Evolutionary conservation across 129 eudicot genomes (phyloP).

Genomic region (Ambrosia artemisiifolia): DNA sequence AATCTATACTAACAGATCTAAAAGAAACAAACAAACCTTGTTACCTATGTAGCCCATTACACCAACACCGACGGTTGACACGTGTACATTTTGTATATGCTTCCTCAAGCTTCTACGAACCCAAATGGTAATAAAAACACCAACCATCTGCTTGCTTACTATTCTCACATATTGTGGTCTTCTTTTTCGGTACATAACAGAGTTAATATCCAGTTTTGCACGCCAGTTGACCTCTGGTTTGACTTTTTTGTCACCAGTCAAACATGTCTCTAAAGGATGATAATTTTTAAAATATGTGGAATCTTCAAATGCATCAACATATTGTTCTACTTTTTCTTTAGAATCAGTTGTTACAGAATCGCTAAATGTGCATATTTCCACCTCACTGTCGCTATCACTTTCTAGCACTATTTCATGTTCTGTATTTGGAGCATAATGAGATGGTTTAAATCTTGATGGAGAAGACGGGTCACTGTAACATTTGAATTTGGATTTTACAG

Average conservation of each 20-base stretch:
- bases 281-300: slow-evolving; percentile 43
- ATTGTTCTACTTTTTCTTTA: slow-evolving; percentile 36
- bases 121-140: slow-evolving; percentile 86
- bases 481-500: slow-evolving; percentile 45
- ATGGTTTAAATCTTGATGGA: slow-evolving; percentile 73
- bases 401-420: slow-evolving; percentile 55
- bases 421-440: slow-evolving; percentile 46
- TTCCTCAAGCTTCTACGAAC: slow-evolving; percentile 82
- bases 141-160: slow-evolving; percentile 97
- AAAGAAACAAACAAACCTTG: slow-evolving; percentile 56
- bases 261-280: slow-evolving; percentile 46
- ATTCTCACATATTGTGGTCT: slow-evolving; percentile 75
- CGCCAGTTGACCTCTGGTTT: slow-evolving; percentile 35
- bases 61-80: slow-evolving; percentile 94
- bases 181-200: slow-evolving; percentile 56
- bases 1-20: background rate
- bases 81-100: slow-evolving; percentile 78
- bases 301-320: slow-evolving; percentile 39
- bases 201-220: slow-evolving; percentile 62
- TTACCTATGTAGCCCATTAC: slow-evolving; percentile 93
- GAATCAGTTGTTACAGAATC: slow-evolving; percentile 41
- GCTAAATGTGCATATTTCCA: slow-evolving; percentile 15
- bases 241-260: slow-evolving; percentile 32
- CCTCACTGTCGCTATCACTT: slow-evolving; percentile 57
- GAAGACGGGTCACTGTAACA: slow-evolving; percentile 86